Evolutionary conservation across 2,329 filamentous ascomycete genomes (phyloP).

Genomic region (Apiospora aurea): DNA sequence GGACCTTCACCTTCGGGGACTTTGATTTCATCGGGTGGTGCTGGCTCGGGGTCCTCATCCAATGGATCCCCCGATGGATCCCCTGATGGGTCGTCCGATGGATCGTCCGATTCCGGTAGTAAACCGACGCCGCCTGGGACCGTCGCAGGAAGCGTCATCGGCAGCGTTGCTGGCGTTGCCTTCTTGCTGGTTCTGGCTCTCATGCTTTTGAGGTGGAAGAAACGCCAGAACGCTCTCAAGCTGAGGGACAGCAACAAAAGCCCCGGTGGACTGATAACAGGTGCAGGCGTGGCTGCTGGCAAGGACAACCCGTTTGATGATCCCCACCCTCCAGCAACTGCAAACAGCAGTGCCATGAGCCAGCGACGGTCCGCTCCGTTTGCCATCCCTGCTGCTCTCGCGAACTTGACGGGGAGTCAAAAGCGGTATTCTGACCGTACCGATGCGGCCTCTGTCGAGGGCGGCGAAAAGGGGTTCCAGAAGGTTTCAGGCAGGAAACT

Average conservation of each 20-base stretch:
- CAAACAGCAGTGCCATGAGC: constrained; percentile 49
- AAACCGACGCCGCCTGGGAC: constrained; percentile 40
- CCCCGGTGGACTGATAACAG: constrained; percentile 42
- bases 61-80: too few species aligned
- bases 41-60: constrained; percentile 32
- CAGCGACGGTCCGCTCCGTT: constrained; percentile 53
- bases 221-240: constrained; percentile 51
- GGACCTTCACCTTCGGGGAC: constrained; percentile 37
- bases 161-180: constrained; percentile 64
- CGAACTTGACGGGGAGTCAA: constrained; percentile 49
- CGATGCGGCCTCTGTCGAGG: constrained; percentile 43
- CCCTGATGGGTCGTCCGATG: too few species aligned
- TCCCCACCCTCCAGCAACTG: constrained; percentile 28
- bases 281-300: constrained; percentile 36
- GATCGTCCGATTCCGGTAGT: constrained; percentile 33
- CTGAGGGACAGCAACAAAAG: constrained; percentile 47
- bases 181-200: constrained; percentile 62
- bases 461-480: constrained; percentile 66
- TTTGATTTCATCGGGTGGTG: constrained; percentile 30
- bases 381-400: constrained; percentile 57
- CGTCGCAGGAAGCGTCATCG: constrained; percentile 64
- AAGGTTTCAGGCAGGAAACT: constrained; percentile 71
- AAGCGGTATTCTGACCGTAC: constrained; percentile 45
- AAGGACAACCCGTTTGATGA: constrained; percentile 26
- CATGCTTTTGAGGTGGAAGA: constrained; percentile 63